Evolutionary conservation across 306 rosid genomes (phyloP), one percentile per base, ranked within the genome.

Genomic region (apple (Malus domestica)): DNA sequence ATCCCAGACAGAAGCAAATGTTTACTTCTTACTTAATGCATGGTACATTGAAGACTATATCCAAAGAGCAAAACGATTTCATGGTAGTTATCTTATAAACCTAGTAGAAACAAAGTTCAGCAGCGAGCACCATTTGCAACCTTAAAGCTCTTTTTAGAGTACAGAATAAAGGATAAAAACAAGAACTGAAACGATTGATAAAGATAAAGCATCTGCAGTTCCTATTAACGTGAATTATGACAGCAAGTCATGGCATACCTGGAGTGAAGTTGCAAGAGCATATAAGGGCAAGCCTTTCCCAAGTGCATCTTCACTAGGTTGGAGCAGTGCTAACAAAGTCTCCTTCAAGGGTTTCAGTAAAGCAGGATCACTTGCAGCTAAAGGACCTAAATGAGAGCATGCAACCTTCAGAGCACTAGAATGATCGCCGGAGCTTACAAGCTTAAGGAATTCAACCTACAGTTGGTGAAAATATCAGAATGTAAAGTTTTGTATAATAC

Each of bases 381-480:
- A 86, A 68, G 97, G 98, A 76, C 99, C 98, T 84, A 93, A 85
- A 83, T 96, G 93, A 61, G 97, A 80, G 83, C 89, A 92, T 51
- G 99, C 99, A 72, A 96, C 97, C 85, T 73, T 86, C 85, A 92
- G 78, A 73, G 97, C 98, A 81, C 91, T 79, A 78, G 90, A 85
- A 86, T 87, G 84, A 81, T 96, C 97, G 68, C 98, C 96, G 27
- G 92, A 86, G 80, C 89, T 77, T 75, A 92, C 99, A 81, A 92
- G 81, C 91, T 90, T 96, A 68, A 96, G 95, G 74, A 96, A 96
- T 87, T 96, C 98, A 87, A 96, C 98, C 99, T 96, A 86, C 10
- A 86, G 51, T 70, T 76, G 78, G 76, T 57, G 76, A 76, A 80
- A 80, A 49, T 65, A 78, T 55, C 25, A 45, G 59, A 76, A n/a